Evolutionary conservation across 352 stramenopile species (phyloP), one percentile per base, ranked within the genome.

Genomic region (Sclerospora graminicola): DNA sequence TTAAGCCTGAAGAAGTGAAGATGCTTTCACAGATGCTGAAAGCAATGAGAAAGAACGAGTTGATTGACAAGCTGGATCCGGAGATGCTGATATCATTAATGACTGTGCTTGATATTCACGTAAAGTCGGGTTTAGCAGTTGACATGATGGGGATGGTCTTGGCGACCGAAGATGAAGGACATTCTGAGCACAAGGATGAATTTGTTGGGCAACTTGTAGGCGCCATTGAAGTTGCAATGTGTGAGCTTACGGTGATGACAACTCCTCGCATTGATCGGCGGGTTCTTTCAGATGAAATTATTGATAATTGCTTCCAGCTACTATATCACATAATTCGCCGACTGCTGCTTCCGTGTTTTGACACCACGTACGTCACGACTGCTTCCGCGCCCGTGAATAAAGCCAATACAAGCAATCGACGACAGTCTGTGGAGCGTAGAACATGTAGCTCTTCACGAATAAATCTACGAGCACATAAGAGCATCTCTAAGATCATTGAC

Each of bases 291-390:
- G 82, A 94, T 48, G 82, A 91, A n/a, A 70, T 19, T 9, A 89
- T 94, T 43, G 73, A 92, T 24, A 81, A 84, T 32, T 94, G 76
- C 41, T 66, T 84, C 20, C 57, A 78, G 45, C 46, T 90, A 9
- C 51, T 91, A 11, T 70, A 69, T 36, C 68, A 83, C 23, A 41
- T 69, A 0, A 56, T 86, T 32, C 67, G 80, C 8, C 57, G 54
- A 19, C 20, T 89, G 19, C 47, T 91, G 13, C 55, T 89, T 21
- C 77, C 77, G 13, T 84, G 61, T 34, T 75, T 93, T 23, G 79
- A 91, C 45, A 68, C 69, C 16, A 64, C 49, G 2, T 69, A 60
- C 10, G 63, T 58, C n/a, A 65, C 61, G 24, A 54, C 52, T 27
- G 51, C 51, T 34, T 51, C 45, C 8, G 28, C 40, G 29, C 30